A percentile compares a stretch with the other conserved stretches of the same genome.
Evolutionary conservation across 148 eudicot genomes (phyloP).

Genomic region (Nyssa sinensis): DNA sequence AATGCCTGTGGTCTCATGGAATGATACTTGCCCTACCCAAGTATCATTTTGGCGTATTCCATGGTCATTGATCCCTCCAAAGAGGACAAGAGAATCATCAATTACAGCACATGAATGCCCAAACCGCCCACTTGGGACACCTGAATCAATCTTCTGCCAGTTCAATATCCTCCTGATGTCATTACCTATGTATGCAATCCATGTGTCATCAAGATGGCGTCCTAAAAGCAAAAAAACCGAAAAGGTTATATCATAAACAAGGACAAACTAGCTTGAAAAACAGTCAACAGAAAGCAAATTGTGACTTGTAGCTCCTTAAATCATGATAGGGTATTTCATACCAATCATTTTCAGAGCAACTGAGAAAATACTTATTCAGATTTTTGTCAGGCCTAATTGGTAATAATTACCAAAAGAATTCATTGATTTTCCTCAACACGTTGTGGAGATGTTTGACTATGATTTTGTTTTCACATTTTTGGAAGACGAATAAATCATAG

Average conservation of each 20-base stretch:
- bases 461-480: not conserved
- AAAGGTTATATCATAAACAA: not conserved
- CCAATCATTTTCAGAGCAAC: not conserved
- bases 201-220: constrained; percentile 97
- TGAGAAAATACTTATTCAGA: not conserved
- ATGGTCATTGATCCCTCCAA: constrained; percentile 91
- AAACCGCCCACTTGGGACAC: constrained; percentile 88
- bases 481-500: not conserved
- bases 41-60: constrained; percentile 93
- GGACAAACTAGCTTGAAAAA: not conserved
- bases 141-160: constrained; percentile 77
- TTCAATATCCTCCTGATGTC: constrained; percentile 42
- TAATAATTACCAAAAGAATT: not conserved
- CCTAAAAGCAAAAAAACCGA: constrained; percentile 55
- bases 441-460: not conserved
- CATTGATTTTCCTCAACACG: not conserved
- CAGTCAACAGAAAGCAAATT: constrained; percentile 1
- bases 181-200: constrained; percentile 72
- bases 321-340: not conserved
- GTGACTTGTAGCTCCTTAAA: not conserved
- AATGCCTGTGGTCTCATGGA: constrained; percentile 33
- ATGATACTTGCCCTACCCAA: constrained; percentile 63
- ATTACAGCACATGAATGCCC: constrained; percentile 83
- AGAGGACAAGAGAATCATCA: constrained; percentile 61
- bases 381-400: not conserved